Percentiles rank a stretch among this genome's conserved stretches.
phyloP scores from a whole-genome alignment of 768 basidiomycete genomes.

The Tylopilus subfusipes region DNA sequence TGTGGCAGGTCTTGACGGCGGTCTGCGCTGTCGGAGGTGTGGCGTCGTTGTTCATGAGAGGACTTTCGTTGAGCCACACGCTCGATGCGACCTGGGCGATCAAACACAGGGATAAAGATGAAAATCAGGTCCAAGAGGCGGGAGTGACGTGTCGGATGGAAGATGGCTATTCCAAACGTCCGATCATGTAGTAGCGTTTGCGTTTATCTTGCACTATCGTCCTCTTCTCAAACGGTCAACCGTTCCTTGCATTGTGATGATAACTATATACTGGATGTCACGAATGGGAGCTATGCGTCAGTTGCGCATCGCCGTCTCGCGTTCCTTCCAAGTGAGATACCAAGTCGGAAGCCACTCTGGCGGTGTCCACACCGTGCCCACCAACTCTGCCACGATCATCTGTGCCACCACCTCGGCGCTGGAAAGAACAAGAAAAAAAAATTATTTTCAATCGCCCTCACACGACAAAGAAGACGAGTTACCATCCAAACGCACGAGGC shows the following conservation, averaged over 20 bases:
- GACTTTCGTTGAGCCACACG: slow-evolving; percentile 1
- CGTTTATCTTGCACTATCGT: not conserved
- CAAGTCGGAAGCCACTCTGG: slow-evolving; percentile 65
- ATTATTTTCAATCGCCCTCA: not conserved
- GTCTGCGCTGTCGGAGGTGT: slow-evolving; percentile 24
- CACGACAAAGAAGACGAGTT: not conserved
- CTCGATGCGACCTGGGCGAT: slow-evolving; percentile 13
- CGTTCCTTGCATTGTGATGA: not conserved
- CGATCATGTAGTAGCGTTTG: not conserved
- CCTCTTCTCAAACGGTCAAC: not conserved
- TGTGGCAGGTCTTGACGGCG: slow-evolving; percentile 45
- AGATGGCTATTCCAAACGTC: not conserved
- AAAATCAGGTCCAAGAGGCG: too few relatives aligned
- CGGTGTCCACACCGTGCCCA: slow-evolving; percentile 41
- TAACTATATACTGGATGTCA: not conserved
- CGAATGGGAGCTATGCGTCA: not conserved
- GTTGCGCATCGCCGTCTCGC: not conserved
- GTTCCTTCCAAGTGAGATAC: slow-evolving; percentile 40
- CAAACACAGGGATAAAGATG: not conserved
- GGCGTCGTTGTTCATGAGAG: slow-evolving; percentile 17
- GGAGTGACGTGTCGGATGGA: not conserved
- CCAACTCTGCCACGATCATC: slow-evolving; percentile 53
- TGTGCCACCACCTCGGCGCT: slow-evolving; percentile 62
- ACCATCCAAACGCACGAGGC: slow-evolving; percentile 72
- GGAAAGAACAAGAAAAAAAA: not conserved